These are phyloP conservation scores for Talaromyces sp. DNA, from an alignment of 2,329 filamentous ascomycete genomes.

Conservation along the genomic window DNA sequence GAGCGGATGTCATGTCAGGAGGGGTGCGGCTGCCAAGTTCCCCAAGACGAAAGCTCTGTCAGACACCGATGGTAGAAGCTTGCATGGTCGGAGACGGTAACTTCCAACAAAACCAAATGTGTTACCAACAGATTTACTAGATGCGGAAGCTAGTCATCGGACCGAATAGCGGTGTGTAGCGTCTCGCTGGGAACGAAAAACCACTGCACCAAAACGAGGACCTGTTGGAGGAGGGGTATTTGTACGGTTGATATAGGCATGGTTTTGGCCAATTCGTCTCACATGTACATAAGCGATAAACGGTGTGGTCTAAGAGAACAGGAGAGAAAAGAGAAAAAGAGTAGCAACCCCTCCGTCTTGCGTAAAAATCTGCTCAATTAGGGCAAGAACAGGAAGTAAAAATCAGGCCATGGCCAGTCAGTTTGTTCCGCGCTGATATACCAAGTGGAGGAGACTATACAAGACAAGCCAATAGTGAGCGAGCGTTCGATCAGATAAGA, in stretches of 20 bases:
- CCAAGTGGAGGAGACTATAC: not conserved
- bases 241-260: not conserved
- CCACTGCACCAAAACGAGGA: not conserved
- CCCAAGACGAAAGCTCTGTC: not conserved
- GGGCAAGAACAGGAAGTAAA: not conserved
- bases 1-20: too few relatives aligned
- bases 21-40: not conserved
- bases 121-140: not conserved
- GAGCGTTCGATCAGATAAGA: constrained; percentile 17
- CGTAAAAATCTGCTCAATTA: not conserved
- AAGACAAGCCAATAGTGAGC: not conserved
- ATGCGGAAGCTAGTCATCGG: not conserved
- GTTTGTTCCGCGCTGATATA: constrained; percentile 52
- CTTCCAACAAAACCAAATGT: not conserved
- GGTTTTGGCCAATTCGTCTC: not conserved
- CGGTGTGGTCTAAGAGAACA: not conserved
- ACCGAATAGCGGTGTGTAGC: not conserved
- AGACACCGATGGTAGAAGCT: not conserved
- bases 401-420: constrained; percentile 38
- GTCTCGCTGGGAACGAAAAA: not conserved
- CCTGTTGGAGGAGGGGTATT: not conserved
- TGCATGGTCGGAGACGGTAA: not conserved
- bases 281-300: not conserved
- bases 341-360: not conserved
- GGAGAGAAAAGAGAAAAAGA: not conserved